Base-by-base conservation (phyloP, 2,329 filamentous ascomycete species). In the Talaromyces marneffei region DNA sequence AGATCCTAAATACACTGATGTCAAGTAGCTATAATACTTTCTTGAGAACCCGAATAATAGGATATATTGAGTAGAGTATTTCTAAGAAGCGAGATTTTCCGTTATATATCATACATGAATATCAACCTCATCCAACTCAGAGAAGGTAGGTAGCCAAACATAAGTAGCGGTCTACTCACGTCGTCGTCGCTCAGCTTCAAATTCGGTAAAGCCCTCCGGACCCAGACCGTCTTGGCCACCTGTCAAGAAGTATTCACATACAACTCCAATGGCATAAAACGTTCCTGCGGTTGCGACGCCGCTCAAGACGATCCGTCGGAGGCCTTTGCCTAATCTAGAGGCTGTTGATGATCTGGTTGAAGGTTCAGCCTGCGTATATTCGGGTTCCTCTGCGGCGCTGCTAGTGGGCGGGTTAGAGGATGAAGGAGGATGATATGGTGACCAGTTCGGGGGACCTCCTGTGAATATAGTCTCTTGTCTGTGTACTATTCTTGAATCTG, bases 241-340 rank as follows among this genome's bases (percentile, higher is more conserved):
- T 12, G 75, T 77, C 27, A 75, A 70, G 65, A 78, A 77, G 63
- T 74, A 78, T 64, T 78, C 75, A 10, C 63, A 66, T 4, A 75
- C 70, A 35, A 75, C 75, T 3, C 76, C 75, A 35, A 77, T 65
- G 2, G 75, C 74, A 66, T 79, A 79, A 60, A 73, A 78, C 4
- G 74, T 73, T 35, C 67, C 73, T 25, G 71, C 75, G 2, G 74
- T 74, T 3, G 67, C 69, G 1, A 65, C 65, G 5, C 76, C 72
- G 23, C 71, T 66, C n/a, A 76, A 60, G 7, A 78, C 23, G 63
- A 77, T 71, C 40, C 73, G 67, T 25, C 73, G 71, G 4, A 73
- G 12, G 7, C 65, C 42, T n/a, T 64, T 70, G 29, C 66, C 60
- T 27, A 66, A 1, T 40, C 39, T 52, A n/a, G 61, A 60, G 14